phyloP scores from a whole-genome alignment of 352 stramenopile species.

The Achlya hypogyna region DNA sequence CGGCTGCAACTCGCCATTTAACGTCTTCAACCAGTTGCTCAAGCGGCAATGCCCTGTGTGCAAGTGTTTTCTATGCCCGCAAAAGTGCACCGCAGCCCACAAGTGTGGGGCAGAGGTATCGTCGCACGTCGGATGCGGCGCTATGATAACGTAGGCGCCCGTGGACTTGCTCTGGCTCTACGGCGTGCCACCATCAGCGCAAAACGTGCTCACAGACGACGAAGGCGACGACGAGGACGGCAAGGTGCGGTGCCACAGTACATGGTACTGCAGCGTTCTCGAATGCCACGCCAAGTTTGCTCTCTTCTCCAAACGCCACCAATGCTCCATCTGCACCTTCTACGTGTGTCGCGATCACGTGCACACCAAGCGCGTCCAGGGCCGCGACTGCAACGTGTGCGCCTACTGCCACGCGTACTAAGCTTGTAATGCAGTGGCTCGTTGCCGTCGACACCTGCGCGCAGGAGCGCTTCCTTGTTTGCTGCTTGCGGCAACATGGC shows the following conservation, averaged over 20 bases:
- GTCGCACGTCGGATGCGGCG: background rate
- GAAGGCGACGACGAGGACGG: background rate
- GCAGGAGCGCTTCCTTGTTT: too few relatives aligned
- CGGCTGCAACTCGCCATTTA: conserved; percentile 68
- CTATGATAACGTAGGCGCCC: background rate
- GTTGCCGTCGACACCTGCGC: too few relatives aligned
- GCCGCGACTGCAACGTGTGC: conserved; percentile 6
- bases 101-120: background rate
- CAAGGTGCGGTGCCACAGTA: background rate
- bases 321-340: conserved; percentile 16
- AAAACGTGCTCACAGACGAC: background rate
- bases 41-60: background rate
- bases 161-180: background rate
- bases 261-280: conserved; percentile 15
- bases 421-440: too few relatives aligned
- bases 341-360: conserved; percentile 3
- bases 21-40: conserved; percentile 16
- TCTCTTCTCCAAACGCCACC: conserved; percentile 6
- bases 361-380: background rate
- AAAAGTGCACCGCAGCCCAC: background rate
- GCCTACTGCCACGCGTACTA: background rate
- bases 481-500: too few relatives aligned
- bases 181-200: background rate
- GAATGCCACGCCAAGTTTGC: conserved; percentile 16
- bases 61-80: background rate